phyloP scores from a whole-genome alignment of 177 flowering plant genomes.

The Vitis hybrid region DNA sequence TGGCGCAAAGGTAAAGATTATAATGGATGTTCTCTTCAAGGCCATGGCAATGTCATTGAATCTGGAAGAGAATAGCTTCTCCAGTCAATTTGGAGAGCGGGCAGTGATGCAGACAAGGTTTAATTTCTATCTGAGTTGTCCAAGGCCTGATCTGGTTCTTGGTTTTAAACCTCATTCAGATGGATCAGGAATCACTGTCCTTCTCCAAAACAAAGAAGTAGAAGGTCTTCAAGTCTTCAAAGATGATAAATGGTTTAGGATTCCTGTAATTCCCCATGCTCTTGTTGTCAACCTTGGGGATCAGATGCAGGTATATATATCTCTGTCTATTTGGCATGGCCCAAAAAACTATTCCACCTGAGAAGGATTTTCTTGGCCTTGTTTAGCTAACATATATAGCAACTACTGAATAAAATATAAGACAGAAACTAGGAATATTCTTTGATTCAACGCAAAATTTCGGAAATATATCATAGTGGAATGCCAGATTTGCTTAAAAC shows the following conservation, averaged over 20 bases:
- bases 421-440: too few species aligned
- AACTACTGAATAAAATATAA: too few species aligned
- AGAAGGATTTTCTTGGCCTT: too few species aligned
- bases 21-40: slow-evolving; percentile 25
- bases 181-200: slow-evolving; percentile 28
- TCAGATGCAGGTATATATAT: slow-evolving; percentile 24
- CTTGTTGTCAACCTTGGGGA: slow-evolving; percentile 34
- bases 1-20: slow-evolving; percentile 11
- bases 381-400: too few species aligned
- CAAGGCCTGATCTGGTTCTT: slow-evolving; percentile 35
- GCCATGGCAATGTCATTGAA: slow-evolving; percentile 39
- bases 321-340: too few species aligned
- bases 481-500: too few species aligned
- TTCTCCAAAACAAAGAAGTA: slow-evolving; percentile 37
- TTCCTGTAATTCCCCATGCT: slow-evolving; percentile 29
- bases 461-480: too few species aligned
- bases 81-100: slow-evolving; percentile 25
- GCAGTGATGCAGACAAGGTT: slow-evolving; percentile 20
- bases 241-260: slow-evolving; percentile 29
- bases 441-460: too few species aligned
- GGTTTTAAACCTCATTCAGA: slow-evolving; percentile 45
- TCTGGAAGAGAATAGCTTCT: slow-evolving; percentile 26
- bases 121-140: slow-evolving; percentile 32
- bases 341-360: too few species aligned
- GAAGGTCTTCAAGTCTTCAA: slow-evolving; percentile 37